These are phyloP conservation scores for Xylaria nigripes DNA, from an alignment of 495 filamentous ascomycete genomes.

Conservation along the genomic window DNA sequence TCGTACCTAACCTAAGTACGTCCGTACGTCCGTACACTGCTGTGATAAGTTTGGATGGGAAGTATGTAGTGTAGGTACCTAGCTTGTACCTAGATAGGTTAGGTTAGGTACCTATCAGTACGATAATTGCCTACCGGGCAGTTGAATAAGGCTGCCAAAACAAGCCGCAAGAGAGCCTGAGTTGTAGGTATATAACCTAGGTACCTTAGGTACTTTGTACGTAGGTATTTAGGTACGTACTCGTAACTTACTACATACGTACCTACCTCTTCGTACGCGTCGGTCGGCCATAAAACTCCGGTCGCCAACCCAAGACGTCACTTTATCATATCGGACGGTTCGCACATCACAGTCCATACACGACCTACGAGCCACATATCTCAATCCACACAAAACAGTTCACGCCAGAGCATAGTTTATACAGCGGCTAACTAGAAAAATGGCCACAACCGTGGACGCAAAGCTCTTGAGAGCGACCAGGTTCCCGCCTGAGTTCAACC, in stretches of 20 bases:
- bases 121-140: neutral
- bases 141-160: neutral
- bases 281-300: slow-evolving; percentile 2
- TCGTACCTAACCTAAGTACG: too few species aligned
- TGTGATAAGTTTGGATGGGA: too few species aligned
- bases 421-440: slow-evolving; percentile 24
- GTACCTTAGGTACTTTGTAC: too few species aligned
- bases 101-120: too few species aligned
- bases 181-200: neutral
- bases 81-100: too few species aligned
- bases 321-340: slow-evolving; percentile 11
- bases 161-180: neutral
- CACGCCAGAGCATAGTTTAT: neutral
- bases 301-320: slow-evolving; percentile 18
- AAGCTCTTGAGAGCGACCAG: slow-evolving; percentile 86
- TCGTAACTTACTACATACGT: neutral
- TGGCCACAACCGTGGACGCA: slow-evolving; percentile 72
- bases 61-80: too few species aligned
- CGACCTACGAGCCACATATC: neutral
- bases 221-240: too few species aligned
- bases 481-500: slow-evolving; percentile 86
- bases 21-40: too few species aligned
- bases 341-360: neutral
- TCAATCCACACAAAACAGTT: neutral
- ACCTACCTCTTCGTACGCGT: neutral